Conservation (phyloP, 148 eudicot genomes). For the Rhododendron vialii region DNA sequence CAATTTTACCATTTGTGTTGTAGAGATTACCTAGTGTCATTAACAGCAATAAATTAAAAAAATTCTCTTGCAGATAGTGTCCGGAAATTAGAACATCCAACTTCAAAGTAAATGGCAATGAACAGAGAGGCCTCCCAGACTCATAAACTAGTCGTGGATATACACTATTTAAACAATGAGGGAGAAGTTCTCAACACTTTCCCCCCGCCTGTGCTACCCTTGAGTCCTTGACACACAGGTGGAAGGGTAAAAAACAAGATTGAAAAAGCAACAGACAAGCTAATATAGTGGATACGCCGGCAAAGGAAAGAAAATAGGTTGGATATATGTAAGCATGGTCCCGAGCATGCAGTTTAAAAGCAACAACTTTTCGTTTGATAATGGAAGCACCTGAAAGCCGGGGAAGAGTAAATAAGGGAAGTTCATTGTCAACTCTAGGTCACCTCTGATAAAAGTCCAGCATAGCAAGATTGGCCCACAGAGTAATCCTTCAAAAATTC, state of each 20-base stretch:
- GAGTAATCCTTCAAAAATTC: constrained; percentile 29
- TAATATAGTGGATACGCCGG: background rate
- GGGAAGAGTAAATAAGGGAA: constrained; percentile 35
- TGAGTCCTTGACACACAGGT: background rate
- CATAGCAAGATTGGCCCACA: constrained; percentile 52
- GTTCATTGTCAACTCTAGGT: constrained; percentile 29
- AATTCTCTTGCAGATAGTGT: background rate
- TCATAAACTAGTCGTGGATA: background rate
- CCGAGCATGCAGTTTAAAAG: background rate
- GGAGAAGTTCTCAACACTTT: background rate
- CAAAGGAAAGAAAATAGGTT: background rate
- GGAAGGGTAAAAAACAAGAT: background rate
- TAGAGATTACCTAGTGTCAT: background rate
- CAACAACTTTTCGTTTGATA: background rate
- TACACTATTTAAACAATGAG: background rate
- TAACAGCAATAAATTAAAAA: no score
- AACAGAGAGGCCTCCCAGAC: no score
- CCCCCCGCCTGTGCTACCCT: background rate
- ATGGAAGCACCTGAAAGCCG: constrained; percentile 45
- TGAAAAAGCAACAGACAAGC: background rate
- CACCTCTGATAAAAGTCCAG: constrained; percentile 45
- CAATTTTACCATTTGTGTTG: background rate
- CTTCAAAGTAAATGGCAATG: background rate
- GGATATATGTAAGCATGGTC: background rate
- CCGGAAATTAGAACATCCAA: background rate